Conservation (phyloP, 495 filamentous ascomycete genomes). For the Podospora sp. region DNA sequence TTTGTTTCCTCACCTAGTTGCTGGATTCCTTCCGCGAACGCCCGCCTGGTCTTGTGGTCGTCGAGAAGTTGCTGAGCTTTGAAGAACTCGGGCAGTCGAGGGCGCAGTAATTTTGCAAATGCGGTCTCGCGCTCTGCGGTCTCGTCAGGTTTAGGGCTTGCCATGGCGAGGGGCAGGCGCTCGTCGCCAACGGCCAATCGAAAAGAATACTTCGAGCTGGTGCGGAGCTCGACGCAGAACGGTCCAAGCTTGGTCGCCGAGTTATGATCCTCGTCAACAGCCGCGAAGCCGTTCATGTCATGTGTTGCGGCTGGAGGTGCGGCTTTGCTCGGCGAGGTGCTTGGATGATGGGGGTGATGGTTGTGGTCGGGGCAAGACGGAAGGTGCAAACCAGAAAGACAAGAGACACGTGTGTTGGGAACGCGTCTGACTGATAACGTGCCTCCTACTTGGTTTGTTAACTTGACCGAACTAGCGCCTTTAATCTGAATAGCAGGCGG, state of each 20-base stretch:
- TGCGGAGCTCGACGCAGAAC: background rate
- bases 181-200: background rate
- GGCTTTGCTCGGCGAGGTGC: background rate
- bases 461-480: no score
- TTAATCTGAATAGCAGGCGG: no score
- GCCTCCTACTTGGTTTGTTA: no score
- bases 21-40: no score
- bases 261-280: background rate
- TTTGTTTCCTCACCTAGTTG: background rate
- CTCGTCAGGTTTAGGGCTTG: background rate
- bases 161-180: background rate
- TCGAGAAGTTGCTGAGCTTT: no score
- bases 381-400: no score
- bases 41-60: no score
- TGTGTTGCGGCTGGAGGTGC: background rate
- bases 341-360: background rate
- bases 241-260: background rate
- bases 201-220: background rate
- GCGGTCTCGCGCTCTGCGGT: background rate
- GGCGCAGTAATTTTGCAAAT: no score
- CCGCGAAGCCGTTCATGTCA: background rate
- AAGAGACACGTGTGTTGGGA: no score
- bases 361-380: no score
- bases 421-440: no score
- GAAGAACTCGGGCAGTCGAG: no score